Conservation (phyloP, 768 basidiomycete genomes). For the Phanerodontia chrysosporium region DNA sequence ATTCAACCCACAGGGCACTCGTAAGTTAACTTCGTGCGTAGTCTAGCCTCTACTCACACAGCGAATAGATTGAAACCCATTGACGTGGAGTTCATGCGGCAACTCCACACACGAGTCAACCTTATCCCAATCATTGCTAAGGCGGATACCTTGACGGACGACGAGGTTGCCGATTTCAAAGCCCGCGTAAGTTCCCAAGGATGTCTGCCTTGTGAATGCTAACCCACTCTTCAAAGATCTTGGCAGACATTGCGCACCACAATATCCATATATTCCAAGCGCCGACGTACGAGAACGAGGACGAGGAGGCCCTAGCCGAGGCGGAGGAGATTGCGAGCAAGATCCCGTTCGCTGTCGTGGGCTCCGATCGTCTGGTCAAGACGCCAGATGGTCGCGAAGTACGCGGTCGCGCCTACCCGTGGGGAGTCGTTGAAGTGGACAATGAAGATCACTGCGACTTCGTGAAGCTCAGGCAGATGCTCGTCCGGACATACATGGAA, state of each 20-base stretch:
- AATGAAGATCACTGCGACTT: slow-evolving; percentile 99
- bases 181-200: slow-evolving; percentile 56
- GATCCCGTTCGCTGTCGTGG: slow-evolving; percentile 98
- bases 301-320: slow-evolving; percentile 96
- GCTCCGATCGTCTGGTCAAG: slow-evolving; percentile 79
- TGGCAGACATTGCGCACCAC: slow-evolving; percentile 91
- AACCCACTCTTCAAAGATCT: slow-evolving; percentile 49
- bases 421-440: slow-evolving; percentile 99
- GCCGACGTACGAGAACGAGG: slow-evolving; percentile 95
- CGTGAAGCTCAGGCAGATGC: slow-evolving; percentile 99
- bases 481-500: slow-evolving; percentile 99
- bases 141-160: slow-evolving; percentile 95
- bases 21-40: slow-evolving; percentile 45
- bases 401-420: slow-evolving; percentile 93
- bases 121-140: slow-evolving; percentile 98
- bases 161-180: slow-evolving; percentile 92
- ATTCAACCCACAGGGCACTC: slow-evolving; percentile 98
- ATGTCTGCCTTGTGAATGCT: not conserved
- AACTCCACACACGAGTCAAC: slow-evolving; percentile 96
- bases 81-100: slow-evolving; percentile 98
- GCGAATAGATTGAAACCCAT: slow-evolving; percentile 85
- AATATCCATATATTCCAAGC: slow-evolving; percentile 98
- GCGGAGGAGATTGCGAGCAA: slow-evolving; percentile 97
- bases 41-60: not conserved
- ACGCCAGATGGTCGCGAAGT: slow-evolving; percentile 89